A percentile compares a stretch with the other conserved stretches of the same genome.
These are phyloP conservation scores for Coemansia sp. DNA, from an alignment of 192 early-diverging fungal genomes.

Conservation along the genomic window DNA sequence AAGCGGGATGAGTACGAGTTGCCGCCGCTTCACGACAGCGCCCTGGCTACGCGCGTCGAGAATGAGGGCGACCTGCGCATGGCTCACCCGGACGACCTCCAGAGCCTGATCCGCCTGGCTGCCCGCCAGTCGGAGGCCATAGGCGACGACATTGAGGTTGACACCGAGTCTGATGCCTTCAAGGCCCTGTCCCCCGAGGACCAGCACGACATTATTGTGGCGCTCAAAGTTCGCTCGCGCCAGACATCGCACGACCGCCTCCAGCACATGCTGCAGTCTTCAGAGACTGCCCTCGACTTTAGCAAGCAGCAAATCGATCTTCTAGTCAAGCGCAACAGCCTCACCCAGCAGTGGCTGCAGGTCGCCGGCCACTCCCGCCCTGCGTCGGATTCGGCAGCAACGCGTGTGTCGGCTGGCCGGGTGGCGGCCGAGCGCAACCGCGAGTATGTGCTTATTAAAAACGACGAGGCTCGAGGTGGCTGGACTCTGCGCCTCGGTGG, in stretches of 20 bases:
- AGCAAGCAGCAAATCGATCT: conserved; percentile 85
- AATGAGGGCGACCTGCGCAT: conserved; percentile 43
- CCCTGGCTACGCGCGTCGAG: conserved; percentile 29
- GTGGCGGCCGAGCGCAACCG: conserved; percentile 79
- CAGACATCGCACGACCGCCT: conserved; percentile 73
- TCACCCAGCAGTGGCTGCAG: conserved; percentile 75
- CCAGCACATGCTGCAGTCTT: conserved; percentile 65
- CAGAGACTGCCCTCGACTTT: conserved; percentile 83
- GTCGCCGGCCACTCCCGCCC: conserved; percentile 47
- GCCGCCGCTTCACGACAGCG: conserved; percentile 21
- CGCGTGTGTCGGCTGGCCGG: conserved; percentile 51
- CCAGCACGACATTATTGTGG: conserved; percentile 93
- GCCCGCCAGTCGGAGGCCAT: conserved; percentile 36
- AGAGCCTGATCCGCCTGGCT: conserved; percentile 30
- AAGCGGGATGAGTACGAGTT: conserved; percentile 56
- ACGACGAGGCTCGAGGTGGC: conserved; percentile 65
- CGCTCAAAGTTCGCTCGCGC: conserved; percentile 77
- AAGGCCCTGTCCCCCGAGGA: conserved; percentile 70
- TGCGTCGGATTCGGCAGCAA: neutral
- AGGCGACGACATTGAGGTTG: conserved; percentile 56
- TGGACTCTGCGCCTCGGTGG: conserved; percentile 59
- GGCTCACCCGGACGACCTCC: conserved; percentile 49
- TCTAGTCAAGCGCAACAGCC: conserved; percentile 75
- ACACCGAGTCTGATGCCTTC: conserved; percentile 81
- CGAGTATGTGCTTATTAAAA: conserved; percentile 84